Evolutionary conservation across 208 protist species (phyloP).

Genomic region (Crithidia mellificae): DNA sequence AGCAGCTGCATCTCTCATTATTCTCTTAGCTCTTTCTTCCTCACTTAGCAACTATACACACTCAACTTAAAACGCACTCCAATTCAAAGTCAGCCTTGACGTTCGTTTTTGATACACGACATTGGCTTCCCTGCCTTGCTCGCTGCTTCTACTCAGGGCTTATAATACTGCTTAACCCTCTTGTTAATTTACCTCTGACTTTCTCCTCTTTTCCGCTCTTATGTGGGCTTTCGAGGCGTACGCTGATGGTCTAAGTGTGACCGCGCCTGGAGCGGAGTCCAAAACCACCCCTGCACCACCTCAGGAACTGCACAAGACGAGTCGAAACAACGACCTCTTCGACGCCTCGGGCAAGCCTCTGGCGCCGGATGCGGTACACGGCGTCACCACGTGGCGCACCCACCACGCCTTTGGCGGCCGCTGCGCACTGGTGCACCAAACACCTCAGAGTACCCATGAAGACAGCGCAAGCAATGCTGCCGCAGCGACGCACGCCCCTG

Average conservation of each 20-base stretch:
- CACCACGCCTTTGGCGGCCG: slow-evolving; percentile 78
- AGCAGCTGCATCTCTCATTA: too few species aligned
- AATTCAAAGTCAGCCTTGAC: too few species aligned
- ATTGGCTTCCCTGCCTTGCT: too few species aligned
- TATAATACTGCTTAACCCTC: too few species aligned
- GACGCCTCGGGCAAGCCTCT: slow-evolving; percentile 41
- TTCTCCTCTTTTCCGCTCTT: too few species aligned
- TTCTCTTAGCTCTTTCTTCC: too few species aligned
- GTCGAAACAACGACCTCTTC: slow-evolving; percentile 38
- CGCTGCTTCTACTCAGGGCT: too few species aligned
- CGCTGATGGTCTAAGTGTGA: slow-evolving; percentile 34
- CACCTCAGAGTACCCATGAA: neutral
- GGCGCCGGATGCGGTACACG: slow-evolving; percentile 16
- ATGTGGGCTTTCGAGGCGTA: slow-evolving; percentile 55
- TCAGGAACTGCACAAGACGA: slow-evolving; percentile 30
- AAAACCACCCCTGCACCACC: slow-evolving; percentile 12
- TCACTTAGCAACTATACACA: too few species aligned
- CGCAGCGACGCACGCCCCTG: too few species aligned
- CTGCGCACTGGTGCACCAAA: slow-evolving; percentile 36
- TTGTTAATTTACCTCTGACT: too few species aligned
- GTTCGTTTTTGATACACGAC: too few species aligned
- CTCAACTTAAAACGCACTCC: too few species aligned
- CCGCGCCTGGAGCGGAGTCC: neutral
- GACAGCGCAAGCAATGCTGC: neutral
- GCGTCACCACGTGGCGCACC: slow-evolving; percentile 62